Conservation (phyloP, 2,329 filamentous ascomycete species). For the Trematosphaeria pertusa region DNA sequence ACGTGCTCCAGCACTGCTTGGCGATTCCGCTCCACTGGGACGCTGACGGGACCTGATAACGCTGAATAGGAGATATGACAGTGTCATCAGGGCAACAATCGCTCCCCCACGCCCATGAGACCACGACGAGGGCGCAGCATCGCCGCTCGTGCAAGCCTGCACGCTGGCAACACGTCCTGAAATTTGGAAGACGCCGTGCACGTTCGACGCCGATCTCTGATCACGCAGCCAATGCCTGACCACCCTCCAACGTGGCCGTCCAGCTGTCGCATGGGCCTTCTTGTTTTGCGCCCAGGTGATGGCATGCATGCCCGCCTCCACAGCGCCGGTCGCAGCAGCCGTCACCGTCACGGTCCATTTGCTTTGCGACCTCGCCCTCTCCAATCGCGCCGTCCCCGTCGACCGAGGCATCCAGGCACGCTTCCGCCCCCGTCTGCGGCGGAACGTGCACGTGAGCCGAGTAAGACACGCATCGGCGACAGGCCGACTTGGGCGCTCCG, state of each 20-base stretch:
- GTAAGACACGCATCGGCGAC: slow-evolving; percentile 42
- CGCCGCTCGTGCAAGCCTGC: slow-evolving; percentile 10
- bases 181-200: slow-evolving; percentile 14
- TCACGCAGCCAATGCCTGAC: slow-evolving; percentile 28
- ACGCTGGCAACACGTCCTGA: slow-evolving; percentile 11
- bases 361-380: slow-evolving; percentile 5
- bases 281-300: slow-evolving; percentile 19
- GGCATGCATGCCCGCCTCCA: slow-evolving; percentile 15
- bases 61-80: slow-evolving; percentile 45
- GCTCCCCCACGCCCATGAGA: slow-evolving; percentile 18
- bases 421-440: background rate
- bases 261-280: slow-evolving; percentile 11
- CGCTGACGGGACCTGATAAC: slow-evolving; percentile 37
- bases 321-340: slow-evolving; percentile 7
- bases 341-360: slow-evolving; percentile 3
- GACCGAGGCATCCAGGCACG: slow-evolving; percentile 11
- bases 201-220: slow-evolving; percentile 12
- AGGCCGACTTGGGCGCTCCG: slow-evolving; percentile 33
- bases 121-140: slow-evolving; percentile 4
- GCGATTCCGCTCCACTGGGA: slow-evolving; percentile 37
- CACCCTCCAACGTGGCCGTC: slow-evolving; percentile 6
- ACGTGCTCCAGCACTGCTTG: slow-evolving; percentile 26
- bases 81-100: slow-evolving; percentile 20
- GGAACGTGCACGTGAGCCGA: slow-evolving; percentile 38
- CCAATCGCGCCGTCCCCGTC: slow-evolving; percentile 25